Percentiles rank a stretch among this genome's conserved stretches.
Evolutionary conservation across 2,329 filamentous ascomycete species (phyloP).

Genomic region (Monilinia fructicola): DNA sequence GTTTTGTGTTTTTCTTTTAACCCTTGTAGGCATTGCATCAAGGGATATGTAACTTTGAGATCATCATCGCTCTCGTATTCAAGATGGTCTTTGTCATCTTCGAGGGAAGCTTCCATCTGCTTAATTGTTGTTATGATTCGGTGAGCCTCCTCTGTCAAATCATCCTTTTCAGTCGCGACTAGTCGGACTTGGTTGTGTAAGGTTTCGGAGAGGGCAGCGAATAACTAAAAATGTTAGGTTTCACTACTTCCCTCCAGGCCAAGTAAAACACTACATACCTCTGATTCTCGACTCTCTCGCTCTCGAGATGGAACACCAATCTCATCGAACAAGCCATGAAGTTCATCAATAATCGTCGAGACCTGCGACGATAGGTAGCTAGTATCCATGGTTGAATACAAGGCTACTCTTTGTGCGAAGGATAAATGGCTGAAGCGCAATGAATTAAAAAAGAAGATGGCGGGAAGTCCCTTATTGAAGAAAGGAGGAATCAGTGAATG

Average conservation of each 20-base stretch:
- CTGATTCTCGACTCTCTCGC: conserved; percentile 82
- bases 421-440: conserved; percentile 3
- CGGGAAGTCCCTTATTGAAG: conserved; percentile 11
- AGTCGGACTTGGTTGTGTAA: conserved; percentile 84
- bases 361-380: conserved; percentile 94
- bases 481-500: conserved; percentile 11
- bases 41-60: conserved; percentile 76
- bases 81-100: conserved; percentile 67
- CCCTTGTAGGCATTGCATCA: conserved; percentile 73
- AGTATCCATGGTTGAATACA: conserved; percentile 67
- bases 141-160: conserved; percentile 85
- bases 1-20: conserved; percentile 82
- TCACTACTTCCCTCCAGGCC: conserved; percentile 8
- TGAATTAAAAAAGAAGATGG: conserved; percentile 11
- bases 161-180: conserved; percentile 85
- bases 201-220: conserved; percentile 86
- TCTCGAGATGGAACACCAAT: conserved; percentile 95
- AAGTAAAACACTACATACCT: conserved; percentile 57
- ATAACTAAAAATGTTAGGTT: conserved; percentile 60
- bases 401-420: conserved; percentile 13
- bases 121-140: conserved; percentile 80
- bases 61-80: conserved; percentile 66
- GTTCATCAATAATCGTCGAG: conserved; percentile 86
- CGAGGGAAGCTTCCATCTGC: conserved; percentile 90
- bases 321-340: conserved; percentile 94